Conservation (phyloP, 2,329 filamentous ascomycete genomes). For the Tolypocladium capitatum region DNA sequence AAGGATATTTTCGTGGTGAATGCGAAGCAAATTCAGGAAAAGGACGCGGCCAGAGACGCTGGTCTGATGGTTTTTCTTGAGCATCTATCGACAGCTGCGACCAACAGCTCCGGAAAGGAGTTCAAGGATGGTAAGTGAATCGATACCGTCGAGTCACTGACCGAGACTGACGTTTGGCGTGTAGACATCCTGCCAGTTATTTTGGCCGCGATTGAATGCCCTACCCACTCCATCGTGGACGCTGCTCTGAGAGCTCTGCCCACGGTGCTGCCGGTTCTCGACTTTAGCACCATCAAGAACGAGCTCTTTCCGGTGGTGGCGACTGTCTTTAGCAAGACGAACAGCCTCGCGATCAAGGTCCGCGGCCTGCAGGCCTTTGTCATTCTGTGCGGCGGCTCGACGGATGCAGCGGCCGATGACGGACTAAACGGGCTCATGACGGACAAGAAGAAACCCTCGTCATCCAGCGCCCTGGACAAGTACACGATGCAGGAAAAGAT, state of each 20-base stretch:
- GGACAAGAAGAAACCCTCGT: conserved; percentile 48
- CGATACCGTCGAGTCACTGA: neutral
- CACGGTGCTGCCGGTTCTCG: conserved; percentile 70
- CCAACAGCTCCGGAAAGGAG: conserved; percentile 77
- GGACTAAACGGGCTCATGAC: conserved; percentile 60
- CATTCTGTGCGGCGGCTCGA: conserved; percentile 70
- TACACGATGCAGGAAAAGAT: conserved; percentile 98
- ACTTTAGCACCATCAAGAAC: conserved; percentile 95
- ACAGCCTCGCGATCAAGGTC: conserved; percentile 87
- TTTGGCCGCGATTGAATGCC: conserved; percentile 69
- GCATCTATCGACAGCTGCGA: conserved; percentile 60
- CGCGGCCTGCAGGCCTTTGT: conserved; percentile 82
- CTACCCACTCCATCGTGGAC: conserved; percentile 81
- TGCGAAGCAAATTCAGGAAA: conserved; percentile 48
- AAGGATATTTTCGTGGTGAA: conserved; percentile 67
- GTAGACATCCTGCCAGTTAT: conserved; percentile 80
- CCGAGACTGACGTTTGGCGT: neutral
- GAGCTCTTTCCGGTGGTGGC: conserved; percentile 91
- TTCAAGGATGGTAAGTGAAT: conserved; percentile 70
- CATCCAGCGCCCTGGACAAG: conserved; percentile 78
- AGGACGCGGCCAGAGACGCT: conserved; percentile 73
- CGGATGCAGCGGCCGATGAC: conserved; percentile 32
- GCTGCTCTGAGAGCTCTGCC: conserved; percentile 68
- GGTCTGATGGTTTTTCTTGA: conserved; percentile 86
- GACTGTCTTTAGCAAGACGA: conserved; percentile 81